Conservation (phyloP, 1,284 basidiomycete genomes). For the Cryptococcus sp. region DNA sequence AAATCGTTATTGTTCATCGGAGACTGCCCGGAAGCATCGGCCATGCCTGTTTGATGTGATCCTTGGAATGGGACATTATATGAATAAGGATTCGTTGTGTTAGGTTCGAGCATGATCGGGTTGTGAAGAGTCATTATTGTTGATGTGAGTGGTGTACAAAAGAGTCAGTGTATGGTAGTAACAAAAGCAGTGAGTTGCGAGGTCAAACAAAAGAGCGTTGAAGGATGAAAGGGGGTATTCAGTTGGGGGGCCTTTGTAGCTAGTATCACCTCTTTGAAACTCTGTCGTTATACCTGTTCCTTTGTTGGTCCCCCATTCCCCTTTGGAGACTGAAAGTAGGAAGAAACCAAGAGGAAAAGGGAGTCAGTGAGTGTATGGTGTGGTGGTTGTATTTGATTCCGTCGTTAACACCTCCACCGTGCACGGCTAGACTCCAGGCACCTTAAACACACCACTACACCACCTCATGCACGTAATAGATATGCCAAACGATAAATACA, state of each 20-base stretch:
- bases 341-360: background rate
- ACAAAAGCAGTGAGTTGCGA: no score
- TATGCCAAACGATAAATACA: conserved; percentile 57
- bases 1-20: conserved; percentile 5
- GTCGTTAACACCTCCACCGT: background rate
- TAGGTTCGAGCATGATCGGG: conserved; percentile 18
- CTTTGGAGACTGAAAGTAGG: no score
- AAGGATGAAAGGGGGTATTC: no score
- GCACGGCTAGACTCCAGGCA: background rate
- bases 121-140: background rate
- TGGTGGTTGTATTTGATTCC: no score
- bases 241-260: no score
- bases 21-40: background rate
- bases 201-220: no score
- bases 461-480: background rate
- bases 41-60: background rate
- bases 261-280: no score
- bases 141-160: no score
- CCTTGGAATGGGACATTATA: conserved; percentile 7
- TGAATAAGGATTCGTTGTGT: conserved; percentile 30
- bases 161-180: no score
- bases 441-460: background rate
- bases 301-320: no score
- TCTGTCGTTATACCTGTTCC: no score
- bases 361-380: background rate